phyloP scores from a whole-genome alignment of 78 protist genomes.

The Dictyostelium firmibasis region DNA sequence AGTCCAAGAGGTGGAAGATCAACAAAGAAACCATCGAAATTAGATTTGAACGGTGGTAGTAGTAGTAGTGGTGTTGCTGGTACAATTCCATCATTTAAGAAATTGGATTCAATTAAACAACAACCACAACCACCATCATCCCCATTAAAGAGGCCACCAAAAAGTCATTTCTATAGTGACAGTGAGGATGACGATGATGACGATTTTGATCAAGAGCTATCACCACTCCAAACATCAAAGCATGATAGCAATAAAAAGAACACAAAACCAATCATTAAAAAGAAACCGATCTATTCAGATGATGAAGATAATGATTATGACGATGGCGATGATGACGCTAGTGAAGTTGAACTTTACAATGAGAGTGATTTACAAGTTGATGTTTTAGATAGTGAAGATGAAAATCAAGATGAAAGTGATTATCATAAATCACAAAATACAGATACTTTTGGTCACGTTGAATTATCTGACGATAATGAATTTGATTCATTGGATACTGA shows the following conservation, averaged over 20 bases:
- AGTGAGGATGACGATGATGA: neutral
- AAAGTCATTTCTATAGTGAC: constrained; percentile 11
- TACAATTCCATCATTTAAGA: constrained; percentile 17
- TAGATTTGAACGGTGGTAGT: neutral
- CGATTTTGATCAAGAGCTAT: neutral
- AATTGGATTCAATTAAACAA: neutral
- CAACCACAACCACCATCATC: neutral
- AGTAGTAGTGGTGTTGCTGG: no score
- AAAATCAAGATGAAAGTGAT: constrained; percentile 5
- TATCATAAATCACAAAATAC: neutral
- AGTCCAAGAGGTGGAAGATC: neutral
- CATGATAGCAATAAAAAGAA: neutral
- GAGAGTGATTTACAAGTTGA: neutral
- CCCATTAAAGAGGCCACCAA: neutral
- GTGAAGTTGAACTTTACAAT: neutral
- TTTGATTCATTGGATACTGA: neutral
- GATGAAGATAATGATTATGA: neutral
- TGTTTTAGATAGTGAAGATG: neutral
- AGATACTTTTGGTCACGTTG: neutral
- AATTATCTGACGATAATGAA: neutral
- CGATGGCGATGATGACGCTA: neutral
- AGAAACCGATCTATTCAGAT: neutral
- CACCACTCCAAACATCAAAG: neutral
- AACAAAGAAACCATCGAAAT: neutral
- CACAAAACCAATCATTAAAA: neutral